These are phyloP conservation scores for Neopestalotiopsis rosae DNA, from an alignment of 2,329 filamentous ascomycete genomes.

Conservation along the genomic window DNA sequence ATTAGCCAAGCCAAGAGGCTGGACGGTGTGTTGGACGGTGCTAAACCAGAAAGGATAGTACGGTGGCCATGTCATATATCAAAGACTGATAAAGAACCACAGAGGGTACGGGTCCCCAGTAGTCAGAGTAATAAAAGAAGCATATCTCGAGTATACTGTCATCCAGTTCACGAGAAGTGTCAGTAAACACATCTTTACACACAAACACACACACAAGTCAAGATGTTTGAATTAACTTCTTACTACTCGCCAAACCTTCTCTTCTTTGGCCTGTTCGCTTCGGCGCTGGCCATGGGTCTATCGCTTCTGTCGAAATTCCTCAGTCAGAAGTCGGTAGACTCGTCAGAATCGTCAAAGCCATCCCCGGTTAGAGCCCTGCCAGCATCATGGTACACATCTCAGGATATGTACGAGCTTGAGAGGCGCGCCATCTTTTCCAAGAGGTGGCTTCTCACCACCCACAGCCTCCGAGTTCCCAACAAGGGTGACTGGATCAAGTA, in stretches of 20 bases:
- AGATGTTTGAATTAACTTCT: slow-evolving; percentile 3
- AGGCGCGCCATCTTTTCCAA: slow-evolving; percentile 47
- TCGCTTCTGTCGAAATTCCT: slow-evolving; percentile 8
- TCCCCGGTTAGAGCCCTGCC: slow-evolving; percentile 34
- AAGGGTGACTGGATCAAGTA: slow-evolving; percentile 58
- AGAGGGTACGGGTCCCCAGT: neutral
- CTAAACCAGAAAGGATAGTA: neutral
- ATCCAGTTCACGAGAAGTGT: neutral
- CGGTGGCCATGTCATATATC: neutral
- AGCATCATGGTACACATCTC: slow-evolving; percentile 43
- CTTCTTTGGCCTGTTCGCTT: slow-evolving; percentile 1
- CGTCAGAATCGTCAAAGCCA: neutral
- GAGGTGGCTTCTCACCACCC: slow-evolving; percentile 12
- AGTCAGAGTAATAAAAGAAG: slow-evolving; percentile 4
- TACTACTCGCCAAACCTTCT: slow-evolving; percentile 3
- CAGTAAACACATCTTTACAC: neutral
- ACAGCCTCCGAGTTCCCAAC: slow-evolving; percentile 12
- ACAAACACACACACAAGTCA: neutral
- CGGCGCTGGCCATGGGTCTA: slow-evolving; percentile 1
- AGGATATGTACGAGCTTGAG: slow-evolving; percentile 46
- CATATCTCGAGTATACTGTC: slow-evolving; percentile 1
- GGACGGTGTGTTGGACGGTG: neutral
- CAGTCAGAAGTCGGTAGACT: neutral
- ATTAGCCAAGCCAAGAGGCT: slow-evolving; percentile 1
- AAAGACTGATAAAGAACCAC: neutral